Percentiles rank a stretch among this genome's conserved stretches.
These are phyloP conservation scores for Farysia itapuensis DNA, from an alignment of 1,284 basidiomycete species.

Conservation along the genomic window DNA sequence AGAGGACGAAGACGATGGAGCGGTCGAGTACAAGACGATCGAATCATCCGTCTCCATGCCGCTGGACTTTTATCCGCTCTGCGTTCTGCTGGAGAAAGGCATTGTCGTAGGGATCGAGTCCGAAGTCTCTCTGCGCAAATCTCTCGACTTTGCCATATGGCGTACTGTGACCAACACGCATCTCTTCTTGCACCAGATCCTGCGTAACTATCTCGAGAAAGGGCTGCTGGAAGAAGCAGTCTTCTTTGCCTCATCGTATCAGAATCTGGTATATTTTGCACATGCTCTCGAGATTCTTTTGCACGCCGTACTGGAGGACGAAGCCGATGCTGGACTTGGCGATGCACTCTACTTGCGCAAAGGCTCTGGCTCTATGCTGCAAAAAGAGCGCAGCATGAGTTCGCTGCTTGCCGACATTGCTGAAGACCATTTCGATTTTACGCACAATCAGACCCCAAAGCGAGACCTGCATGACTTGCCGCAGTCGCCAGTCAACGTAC, in stretches of 20 bases:
- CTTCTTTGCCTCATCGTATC: slow-evolving; percentile 81
- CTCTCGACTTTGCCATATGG: slow-evolving; percentile 87
- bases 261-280: slow-evolving; percentile 84
- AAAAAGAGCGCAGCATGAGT: slow-evolving; percentile 25
- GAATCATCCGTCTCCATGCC: slow-evolving; percentile 89
- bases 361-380: slow-evolving; percentile 21
- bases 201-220: slow-evolving; percentile 75
- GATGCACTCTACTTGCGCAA: slow-evolving; percentile 20
- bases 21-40: slow-evolving; percentile 67
- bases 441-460: neutral
- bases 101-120: slow-evolving; percentile 96
- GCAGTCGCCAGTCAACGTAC: neutral
- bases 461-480: neutral
- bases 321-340: slow-evolving; percentile 63
- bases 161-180: slow-evolving; percentile 90
- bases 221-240: slow-evolving; percentile 66
- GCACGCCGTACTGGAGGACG: slow-evolving; percentile 91
- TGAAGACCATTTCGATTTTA: slow-evolving; percentile 10
- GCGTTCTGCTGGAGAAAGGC: slow-evolving; percentile 96
- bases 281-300: slow-evolving; percentile 92
- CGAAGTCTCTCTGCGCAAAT: slow-evolving; percentile 74
- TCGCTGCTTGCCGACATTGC: slow-evolving; percentile 32
- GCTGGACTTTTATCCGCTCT: slow-evolving; percentile 91
- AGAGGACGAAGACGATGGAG: slow-evolving; percentile 50
- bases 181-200: slow-evolving; percentile 88